Base-by-base conservation (phyloP, 257 asterid species). In the Capsicum pubescens region DNA sequence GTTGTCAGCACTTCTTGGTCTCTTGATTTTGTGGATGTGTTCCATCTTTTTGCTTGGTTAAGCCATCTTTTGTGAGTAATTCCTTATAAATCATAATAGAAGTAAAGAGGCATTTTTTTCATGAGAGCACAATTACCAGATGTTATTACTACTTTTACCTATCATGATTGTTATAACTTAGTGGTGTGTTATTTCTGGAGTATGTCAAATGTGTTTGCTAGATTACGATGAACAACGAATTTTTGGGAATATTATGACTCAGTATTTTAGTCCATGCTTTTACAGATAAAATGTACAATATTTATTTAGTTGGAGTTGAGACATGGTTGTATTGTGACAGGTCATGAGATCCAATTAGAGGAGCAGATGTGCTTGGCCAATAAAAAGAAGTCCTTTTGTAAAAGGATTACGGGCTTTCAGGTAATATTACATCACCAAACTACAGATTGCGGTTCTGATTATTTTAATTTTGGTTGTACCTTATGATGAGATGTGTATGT, bases 361-460 rank as follows among this genome's bases (percentile, higher is more conserved):
- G 86, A 86, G 79, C 90, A 89, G 85, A 80, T 89, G 83, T 92
- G 94, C 91, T 89, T 97, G 85, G 76, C 90, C 85, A 87, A 86
- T 77, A 97, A 95, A 88, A 95, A 91, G 97, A 95, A 95, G 90
- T 86, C 97, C 6, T 87, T 91, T n/a, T 89, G 91, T 92, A 97
- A 89, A 91, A 90, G 98, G 91, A 94, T 97, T 70, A 94, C 95
- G 10, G 89, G 96, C 88, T 88, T 97, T 90, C 99, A 97, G 99
- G 99, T 97, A 61, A 84, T 81, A 87, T 58, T 69, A 35, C 35
- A 26, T 77, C 66, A 32, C 83, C 85, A 70, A 46, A 84, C 19
- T 76, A 74, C 39, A 68, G 56, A 64, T 82, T 72, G 63, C 82
- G 35, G 69, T 68, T 71, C 66, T 78, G 68, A 66, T 80, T 83